Conservation (phyloP, 2,329 filamentous ascomycete species). For the Clathrospora elynae region DNA sequence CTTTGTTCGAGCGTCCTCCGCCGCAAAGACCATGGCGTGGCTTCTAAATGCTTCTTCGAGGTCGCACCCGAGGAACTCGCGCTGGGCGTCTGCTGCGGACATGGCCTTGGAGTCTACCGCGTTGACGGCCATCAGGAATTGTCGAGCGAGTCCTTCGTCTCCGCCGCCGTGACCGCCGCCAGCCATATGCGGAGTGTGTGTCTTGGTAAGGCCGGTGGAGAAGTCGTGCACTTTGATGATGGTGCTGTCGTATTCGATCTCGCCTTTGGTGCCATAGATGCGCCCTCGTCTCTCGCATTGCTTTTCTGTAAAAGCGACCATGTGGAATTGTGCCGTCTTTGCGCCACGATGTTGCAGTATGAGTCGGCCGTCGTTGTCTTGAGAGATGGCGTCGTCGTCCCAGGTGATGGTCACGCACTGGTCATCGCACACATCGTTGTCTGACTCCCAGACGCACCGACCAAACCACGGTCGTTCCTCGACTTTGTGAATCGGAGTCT, state of each 20-base stretch:
- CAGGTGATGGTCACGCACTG: slow-evolving; percentile 87
- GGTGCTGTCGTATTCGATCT: slow-evolving; percentile 81
- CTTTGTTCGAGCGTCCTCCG: slow-evolving; percentile 78
- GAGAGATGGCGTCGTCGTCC: slow-evolving; percentile 68
- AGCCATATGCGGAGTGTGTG: slow-evolving; percentile 65
- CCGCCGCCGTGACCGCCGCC: slow-evolving; percentile 75
- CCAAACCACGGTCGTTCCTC: slow-evolving; percentile 73
- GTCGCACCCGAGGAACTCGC: slow-evolving; percentile 76
- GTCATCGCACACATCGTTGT: slow-evolving; percentile 94
- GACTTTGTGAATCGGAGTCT: slow-evolving; percentile 57
- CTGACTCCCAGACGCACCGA: slow-evolving; percentile 90
- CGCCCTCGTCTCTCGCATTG: slow-evolving; percentile 85
- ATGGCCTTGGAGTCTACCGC: slow-evolving; percentile 74
- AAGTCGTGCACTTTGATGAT: slow-evolving; percentile 80
- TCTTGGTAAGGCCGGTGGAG: slow-evolving; percentile 59
- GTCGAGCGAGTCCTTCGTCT: slow-evolving; percentile 76
- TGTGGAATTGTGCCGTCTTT: slow-evolving; percentile 90
- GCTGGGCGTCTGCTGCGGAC: slow-evolving; percentile 73
- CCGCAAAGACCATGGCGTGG: slow-evolving; percentile 92
- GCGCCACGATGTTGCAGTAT: slow-evolving; percentile 58
- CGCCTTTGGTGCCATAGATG: slow-evolving; percentile 84
- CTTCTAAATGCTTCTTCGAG: slow-evolving; percentile 86
- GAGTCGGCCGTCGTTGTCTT: slow-evolving; percentile 20
- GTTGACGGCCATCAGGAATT: slow-evolving; percentile 83
- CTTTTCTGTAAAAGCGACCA: slow-evolving; percentile 87